Evolutionary conservation across 2,329 filamentous ascomycete genomes (phyloP), one percentile per base, ranked within the genome.

Genomic region (Mycosphaerella sp.): DNA sequence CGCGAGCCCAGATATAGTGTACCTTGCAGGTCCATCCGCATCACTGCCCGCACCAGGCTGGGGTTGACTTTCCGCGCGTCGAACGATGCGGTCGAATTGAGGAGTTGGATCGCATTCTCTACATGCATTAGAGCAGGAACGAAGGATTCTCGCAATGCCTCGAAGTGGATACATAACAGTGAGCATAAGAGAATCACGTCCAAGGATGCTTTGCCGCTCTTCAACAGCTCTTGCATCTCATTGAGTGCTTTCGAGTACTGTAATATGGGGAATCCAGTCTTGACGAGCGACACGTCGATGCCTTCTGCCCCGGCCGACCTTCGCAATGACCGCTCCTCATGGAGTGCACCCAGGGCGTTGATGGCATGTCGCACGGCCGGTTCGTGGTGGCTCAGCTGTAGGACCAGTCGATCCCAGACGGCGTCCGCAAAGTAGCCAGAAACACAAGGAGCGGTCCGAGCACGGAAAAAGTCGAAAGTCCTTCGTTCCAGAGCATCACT

Each of bases 241-340:
- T 60, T 62, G 14, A 70, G 60, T 9, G 67, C 64, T 51, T 64
- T 67, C 21, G 62, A 61, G 57, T 70, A 70, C 17, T 69, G 65
- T 34, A 56, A 41, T 8, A 63, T 55, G 1, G 66, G 64, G 34
- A 64, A 68, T 39, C 57, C 58, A 4, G 61, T 63, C 52, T 60
- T 58, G 14, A 64, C 53, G 17, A 61, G 54, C 9, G 55, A 51
- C 5, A 58, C 59, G 38, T 63, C 59, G 21, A 59, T 49, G 17
- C 61, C 59, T 45, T 44, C 52, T 9, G 59, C 45, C 1, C 47
- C 50, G 7, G 55, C 56, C 11, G 48, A 53, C 21, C 54, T 53
- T 3, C 57, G 58, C n/a, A 65, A 45, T 11, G 43, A 53, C 17
- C 63, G 58, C 41, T 66, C 62, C 46, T 68, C 66, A 42, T 69